A percentile compares a stretch with the other conserved stretches of the same genome.
Conservation (phyloP, 805 yeast species). For the Pichia rugopelliculosa region DNA sequence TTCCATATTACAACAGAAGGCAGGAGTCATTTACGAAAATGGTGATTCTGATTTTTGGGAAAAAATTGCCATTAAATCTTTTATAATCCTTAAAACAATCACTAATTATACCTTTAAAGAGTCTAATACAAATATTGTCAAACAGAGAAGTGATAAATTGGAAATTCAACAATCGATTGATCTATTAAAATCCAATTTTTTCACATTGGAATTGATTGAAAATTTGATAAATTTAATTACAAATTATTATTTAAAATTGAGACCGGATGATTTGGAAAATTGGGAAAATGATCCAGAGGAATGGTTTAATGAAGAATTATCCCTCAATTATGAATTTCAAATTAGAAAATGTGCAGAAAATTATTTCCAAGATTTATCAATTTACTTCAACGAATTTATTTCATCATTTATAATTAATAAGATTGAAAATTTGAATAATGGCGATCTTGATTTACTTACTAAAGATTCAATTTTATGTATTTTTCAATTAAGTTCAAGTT, state of each 20-base stretch:
- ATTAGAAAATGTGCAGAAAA: constrained; percentile 83
- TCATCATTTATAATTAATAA: constrained; percentile 50
- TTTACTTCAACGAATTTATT: constrained; percentile 50
- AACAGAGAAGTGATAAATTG: constrained; percentile 54
- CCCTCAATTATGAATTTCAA: constrained; percentile 74
- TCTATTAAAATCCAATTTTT: constrained; percentile 44
- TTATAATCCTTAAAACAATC: constrained; percentile 57
- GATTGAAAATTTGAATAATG: constrained; percentile 37
- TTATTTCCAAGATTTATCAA: constrained; percentile 68
- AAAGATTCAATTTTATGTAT: constrained; percentile 77
- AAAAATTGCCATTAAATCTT: constrained; percentile 55
- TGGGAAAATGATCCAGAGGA: constrained; percentile 91
- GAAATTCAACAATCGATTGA: constrained; percentile 55
- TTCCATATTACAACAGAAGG: constrained; percentile 54
- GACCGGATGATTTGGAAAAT: constrained; percentile 67
- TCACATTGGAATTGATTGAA: constrained; percentile 49
- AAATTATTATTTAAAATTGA: constrained; percentile 63
- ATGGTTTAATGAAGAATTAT: constrained; percentile 78
- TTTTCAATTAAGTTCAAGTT: constrained; percentile 69
- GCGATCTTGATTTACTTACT: constrained; percentile 41
- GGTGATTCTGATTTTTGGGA: constrained; percentile 69
- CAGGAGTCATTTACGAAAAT: constrained; percentile 44
- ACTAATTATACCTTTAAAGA: constrained; percentile 55
- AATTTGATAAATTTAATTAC: constrained; percentile 61
- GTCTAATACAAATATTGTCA: constrained; percentile 53